Conservation (phyloP, 1,139 yeast genomes). For the Protomyces inouyei region DNA sequence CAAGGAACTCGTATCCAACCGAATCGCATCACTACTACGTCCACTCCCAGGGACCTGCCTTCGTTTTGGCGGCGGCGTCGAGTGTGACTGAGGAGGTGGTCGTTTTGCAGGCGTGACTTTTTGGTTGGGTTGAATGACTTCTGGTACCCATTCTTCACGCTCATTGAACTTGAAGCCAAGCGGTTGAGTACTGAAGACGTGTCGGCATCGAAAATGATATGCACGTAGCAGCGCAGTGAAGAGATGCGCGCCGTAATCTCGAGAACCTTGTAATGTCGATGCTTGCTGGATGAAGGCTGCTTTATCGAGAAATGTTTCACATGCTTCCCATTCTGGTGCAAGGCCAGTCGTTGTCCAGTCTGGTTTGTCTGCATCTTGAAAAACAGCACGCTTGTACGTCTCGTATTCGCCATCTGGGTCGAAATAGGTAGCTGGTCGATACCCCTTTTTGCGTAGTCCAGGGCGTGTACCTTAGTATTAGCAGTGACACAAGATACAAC, state of each 20-base stretch:
- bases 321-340: conserved; percentile 33
- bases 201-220: conserved; percentile 63
- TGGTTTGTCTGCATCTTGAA: not conserved
- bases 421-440: conserved; percentile 8
- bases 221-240: conserved; percentile 72
- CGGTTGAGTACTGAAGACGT: conserved; percentile 81
- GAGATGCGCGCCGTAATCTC: conserved; percentile 82
- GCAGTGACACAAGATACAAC: no score
- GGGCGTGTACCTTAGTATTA: not conserved
- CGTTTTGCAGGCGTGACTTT: not conserved
- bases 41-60: not conserved
- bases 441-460: conserved; percentile 27
- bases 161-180: conserved; percentile 65
- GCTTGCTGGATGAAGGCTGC: conserved; percentile 46
- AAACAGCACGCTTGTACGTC: conserved; percentile 26
- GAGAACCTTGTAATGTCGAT: conserved; percentile 54
- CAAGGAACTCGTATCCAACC: not conserved
- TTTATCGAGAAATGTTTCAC: conserved; percentile 35
- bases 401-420: conserved; percentile 27
- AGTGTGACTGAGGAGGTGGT: not conserved
- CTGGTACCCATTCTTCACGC: conserved; percentile 15
- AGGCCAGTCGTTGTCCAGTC: not conserved
- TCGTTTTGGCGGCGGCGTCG: not conserved
- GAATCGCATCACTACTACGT: not conserved
- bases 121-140: not conserved